Base-by-base conservation (phyloP, 192 early-diverging fungal genomes). In the Gonapodya prolifera region DNA sequence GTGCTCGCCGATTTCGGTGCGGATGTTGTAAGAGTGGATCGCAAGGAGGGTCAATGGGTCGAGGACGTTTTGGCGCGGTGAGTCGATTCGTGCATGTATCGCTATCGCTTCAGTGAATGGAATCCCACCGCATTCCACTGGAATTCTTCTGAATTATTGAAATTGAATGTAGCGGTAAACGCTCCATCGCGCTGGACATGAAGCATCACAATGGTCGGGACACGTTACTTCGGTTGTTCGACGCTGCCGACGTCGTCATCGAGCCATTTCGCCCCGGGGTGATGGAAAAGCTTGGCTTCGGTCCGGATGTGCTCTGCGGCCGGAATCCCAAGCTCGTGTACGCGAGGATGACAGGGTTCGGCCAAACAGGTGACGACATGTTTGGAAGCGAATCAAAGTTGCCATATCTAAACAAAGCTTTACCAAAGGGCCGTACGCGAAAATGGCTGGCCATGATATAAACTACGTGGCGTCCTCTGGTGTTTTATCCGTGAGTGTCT, bases 241-340 rank as follows among this genome's bases (percentile, higher is more conserved):
- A 75, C 18, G 80, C 81, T 34, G 80, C 85, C 31, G 91, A 91
- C 80, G 83, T 91, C 18, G 76, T 91, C 16, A 80, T 91, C n/a
- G 91, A 91, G 32, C 88, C 91, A n/a, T 91, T 90, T 76, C 83
- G 91, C 18, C 88, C 91, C 18, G 91, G 91, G 30, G 89, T 91
- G 17, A 83, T 91, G 86, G 91, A 91, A 73, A 83, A 82, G 29
- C 78, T 91, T 23, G 86, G 86, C 1, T 78, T 91, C 29, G 90
- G 89, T 0, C 91, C 91, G 8, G 81, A 87, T 1, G 82, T 81
- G 17, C 75, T 91, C 13, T 75, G 84, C n/a, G 82, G 81, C 30
- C 34, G 78, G 8, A 91, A 91, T 80, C 83, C 86, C 17, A 45
- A 81, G 2, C 79, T 89, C 73, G 83, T 91, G 74, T 86, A 86